These are phyloP conservation scores for Yarrowia sp. DNA, from an alignment of 805 yeast species.

Conservation along the genomic window DNA sequence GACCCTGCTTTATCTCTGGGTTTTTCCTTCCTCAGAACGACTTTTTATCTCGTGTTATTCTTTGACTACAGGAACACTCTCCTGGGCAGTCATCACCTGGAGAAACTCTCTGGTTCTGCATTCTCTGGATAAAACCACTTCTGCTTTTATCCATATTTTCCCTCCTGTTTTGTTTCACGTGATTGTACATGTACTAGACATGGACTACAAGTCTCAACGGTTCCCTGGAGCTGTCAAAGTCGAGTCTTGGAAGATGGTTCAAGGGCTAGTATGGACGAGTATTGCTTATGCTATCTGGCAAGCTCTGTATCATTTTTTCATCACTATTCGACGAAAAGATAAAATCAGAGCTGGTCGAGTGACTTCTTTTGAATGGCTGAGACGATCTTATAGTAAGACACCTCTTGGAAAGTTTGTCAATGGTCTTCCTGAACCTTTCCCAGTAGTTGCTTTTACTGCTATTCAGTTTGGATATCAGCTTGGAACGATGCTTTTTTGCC, in stretches of 20 bases:
- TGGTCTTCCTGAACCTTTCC: slow-evolving; percentile 76
- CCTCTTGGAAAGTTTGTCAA: slow-evolving; percentile 75
- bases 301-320: slow-evolving; percentile 82
- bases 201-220: slow-evolving; percentile 50
- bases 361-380: slow-evolving; percentile 82
- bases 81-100: slow-evolving; percentile 96
- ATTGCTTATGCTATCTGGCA: slow-evolving; percentile 88
- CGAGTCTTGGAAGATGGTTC: slow-evolving; percentile 66
- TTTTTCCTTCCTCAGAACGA: slow-evolving; percentile 67
- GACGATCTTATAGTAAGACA: slow-evolving; percentile 64
- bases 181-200: slow-evolving; percentile 72
- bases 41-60: slow-evolving; percentile 83
- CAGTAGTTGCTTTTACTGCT: slow-evolving; percentile 80
- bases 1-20: slow-evolving; percentile 73
- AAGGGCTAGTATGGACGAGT: slow-evolving; percentile 76
- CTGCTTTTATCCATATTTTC: slow-evolving; percentile 83
- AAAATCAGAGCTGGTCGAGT: slow-evolving; percentile 82
- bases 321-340: slow-evolving; percentile 73
- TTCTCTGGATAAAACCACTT: slow-evolving; percentile 86
- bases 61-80: slow-evolving; percentile 80
- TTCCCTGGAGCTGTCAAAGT: slow-evolving; percentile 79
- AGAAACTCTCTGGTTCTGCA: slow-evolving; percentile 89
- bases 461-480: slow-evolving; percentile 87
- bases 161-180: slow-evolving; percentile 89
- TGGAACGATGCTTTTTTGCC: slow-evolving; percentile 82